Percentiles rank a stretch among this genome's conserved stretches.
Evolutionary conservation across 768 basidiomycete species (phyloP).

Genomic region (Hemileccinum impolitum): DNA sequence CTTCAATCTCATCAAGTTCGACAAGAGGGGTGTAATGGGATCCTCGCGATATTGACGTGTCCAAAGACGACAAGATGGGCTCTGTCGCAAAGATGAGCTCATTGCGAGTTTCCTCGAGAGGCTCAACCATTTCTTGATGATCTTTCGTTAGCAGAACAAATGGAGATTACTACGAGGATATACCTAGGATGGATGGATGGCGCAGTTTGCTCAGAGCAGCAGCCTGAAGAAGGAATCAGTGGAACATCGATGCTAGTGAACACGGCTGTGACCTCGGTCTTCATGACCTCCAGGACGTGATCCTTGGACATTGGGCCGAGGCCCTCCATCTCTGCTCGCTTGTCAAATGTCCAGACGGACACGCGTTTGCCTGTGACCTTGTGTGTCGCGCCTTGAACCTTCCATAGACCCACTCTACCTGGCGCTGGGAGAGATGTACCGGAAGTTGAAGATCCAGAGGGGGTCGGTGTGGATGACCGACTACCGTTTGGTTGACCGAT

Average conservation of each 20-base stretch:
- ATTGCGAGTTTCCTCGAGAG: conserved; percentile 86
- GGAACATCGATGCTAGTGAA: background rate
- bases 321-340: conserved; percentile 73
- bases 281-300: conserved; percentile 77
- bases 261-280: conserved; percentile 68
- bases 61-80: conserved; percentile 77
- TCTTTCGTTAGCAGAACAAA: conserved; percentile 3
- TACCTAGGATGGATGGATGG: conserved; percentile 91
- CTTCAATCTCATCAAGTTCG: conserved; percentile 96
- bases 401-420: conserved; percentile 81
- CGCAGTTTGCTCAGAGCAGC: conserved; percentile 79
- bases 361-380: conserved; percentile 89
- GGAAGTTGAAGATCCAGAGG: conserved; percentile 31
- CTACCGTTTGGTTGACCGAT: conserved; percentile 44
- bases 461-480: conserved; percentile 36
- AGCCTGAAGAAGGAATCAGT: conserved; percentile 48
- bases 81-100: conserved; percentile 95
- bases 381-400: conserved; percentile 80
- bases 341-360: conserved; percentile 91
- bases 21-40: conserved; percentile 53
- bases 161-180: conserved; percentile 6
- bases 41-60: conserved; percentile 68
- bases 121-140: conserved; percentile 89
- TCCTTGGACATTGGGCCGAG: conserved; percentile 64
- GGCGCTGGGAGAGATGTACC: conserved; percentile 37